Evolutionary conservation across 2,329 filamentous ascomycete genomes (phyloP), one percentile per base, ranked within the genome.

Genomic region (Rhynchosporium graminicola): DNA sequence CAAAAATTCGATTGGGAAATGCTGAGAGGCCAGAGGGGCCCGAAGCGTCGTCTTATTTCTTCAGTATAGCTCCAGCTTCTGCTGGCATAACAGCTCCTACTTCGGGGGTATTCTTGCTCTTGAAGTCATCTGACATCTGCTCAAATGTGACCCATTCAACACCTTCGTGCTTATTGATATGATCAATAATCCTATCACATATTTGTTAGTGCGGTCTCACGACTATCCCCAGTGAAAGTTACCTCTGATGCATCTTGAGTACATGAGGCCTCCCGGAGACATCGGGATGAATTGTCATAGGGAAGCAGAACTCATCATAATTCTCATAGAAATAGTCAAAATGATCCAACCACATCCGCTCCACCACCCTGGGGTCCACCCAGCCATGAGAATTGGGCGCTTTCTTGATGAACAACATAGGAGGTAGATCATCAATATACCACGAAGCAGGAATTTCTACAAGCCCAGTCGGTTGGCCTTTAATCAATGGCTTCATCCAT

Each of bases 271-370:
- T 80, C 0, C 89, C 89, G 3, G 83, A 87, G 0, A 89, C 86
- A 70, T 92, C 89, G 0, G 89, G 89, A 73, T 92, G 89, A 42
- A 91, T 87, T 0, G 89, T 92, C 74, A 92, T 88, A 0, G 89
- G 88, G 69, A 92, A 91, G 58, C 91, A 83, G 65, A 91, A 91
- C 68, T 90, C 87, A 68, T 92, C 88, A 65, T 90, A 88, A 74
- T 92, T 87, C 33, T 88, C 80, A 73, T 92, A 92, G 70, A 89
- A 91, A 75, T 91, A 91, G 68, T 87, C 82, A 63, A 89, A 89
- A 66, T 88, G 85, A 63, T 88, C 84, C 54, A 64, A 54, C 61
- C 64, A 67, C 28, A 66, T 47, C 36, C 68, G 57, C 58, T 66
- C 63, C 1, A 88, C 80, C 64, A 87, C 84, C n/a, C 81, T 76